Evolutionary conservation across 2,329 filamentous ascomycete genomes (phyloP), one percentile per base, ranked within the genome.

Genomic region (Penicillium sp.): DNA sequence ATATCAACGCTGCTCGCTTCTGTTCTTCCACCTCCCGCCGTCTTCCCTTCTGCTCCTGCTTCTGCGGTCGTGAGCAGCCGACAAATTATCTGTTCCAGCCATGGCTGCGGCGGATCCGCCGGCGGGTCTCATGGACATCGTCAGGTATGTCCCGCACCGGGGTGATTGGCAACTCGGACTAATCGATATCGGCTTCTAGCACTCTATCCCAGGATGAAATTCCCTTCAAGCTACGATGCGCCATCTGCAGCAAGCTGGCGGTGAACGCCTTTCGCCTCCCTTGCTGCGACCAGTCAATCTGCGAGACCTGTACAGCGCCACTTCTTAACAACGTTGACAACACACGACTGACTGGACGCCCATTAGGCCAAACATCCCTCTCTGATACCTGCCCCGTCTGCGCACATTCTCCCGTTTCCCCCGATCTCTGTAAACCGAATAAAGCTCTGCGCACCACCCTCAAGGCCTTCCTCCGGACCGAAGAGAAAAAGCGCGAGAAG

Each of bases 201-300:
- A 87, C 88, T 44, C 80, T 96, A 54, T 78, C 84, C 18, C 83
- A 88, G 59, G 89, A 92, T 64, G 90, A 94, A 56, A 91, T 96
- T 51, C 94, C 94, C n/a, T 90, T 92, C 66, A 96, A 96, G 79
- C 82, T 99, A 58, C 88, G 92, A 74, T 99, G 94, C 78, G 90
- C 90, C 46, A 89, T 90, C 63, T 99, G 94, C 75, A 94, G 88
- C 76, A 91, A 89, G 71, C 80, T 97, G 52, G 92, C 91, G 27
- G 79, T 95, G 58, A 95, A 96, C 69, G 90, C 92, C 8, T 95
- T 90, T 70, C 89, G 92, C 57, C 79, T 96, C 25, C 90, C 92
- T 1, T 99, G 94, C 74, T 99, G 94, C 72, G 94, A 96, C 67
- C 92, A 95, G 69, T 87, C 89, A 36, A 95, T 97, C 52, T 97